Percentiles rank a stretch among this genome's conserved stretches.
Evolutionary conservation across 805 yeast species (phyloP).

Genomic region (Candida nonsorbophila): DNA sequence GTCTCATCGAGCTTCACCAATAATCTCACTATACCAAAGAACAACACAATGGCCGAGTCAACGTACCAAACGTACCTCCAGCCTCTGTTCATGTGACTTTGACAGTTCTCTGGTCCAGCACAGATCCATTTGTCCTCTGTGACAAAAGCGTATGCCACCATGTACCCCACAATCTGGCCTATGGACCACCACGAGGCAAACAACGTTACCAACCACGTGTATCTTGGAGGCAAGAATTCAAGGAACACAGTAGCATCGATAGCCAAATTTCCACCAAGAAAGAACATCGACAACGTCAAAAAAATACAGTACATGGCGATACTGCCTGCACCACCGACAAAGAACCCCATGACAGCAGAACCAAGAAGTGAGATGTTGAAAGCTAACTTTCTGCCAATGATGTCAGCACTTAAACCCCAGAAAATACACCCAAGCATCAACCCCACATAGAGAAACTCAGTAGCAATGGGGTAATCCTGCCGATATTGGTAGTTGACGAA

Average conservation of each 20-base stretch:
- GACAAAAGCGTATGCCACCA: slow-evolving; percentile 51
- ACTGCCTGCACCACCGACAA: slow-evolving; percentile 20
- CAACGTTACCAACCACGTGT: slow-evolving; percentile 19
- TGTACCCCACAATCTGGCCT: slow-evolving; percentile 49
- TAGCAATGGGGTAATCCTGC: slow-evolving; percentile 37
- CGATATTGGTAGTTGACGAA: slow-evolving; percentile 46
- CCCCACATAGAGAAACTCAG: slow-evolving; percentile 36
- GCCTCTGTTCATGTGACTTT: slow-evolving; percentile 45
- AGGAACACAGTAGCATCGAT: slow-evolving; percentile 22
- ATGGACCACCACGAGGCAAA: slow-evolving; percentile 58
- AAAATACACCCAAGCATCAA: slow-evolving; percentile 46
- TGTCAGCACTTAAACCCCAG: slow-evolving; percentile 54
- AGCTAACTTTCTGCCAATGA: slow-evolving; percentile 49
- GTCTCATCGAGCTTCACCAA: slow-evolving; percentile 40
- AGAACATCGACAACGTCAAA: slow-evolving; percentile 15
- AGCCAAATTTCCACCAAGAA: slow-evolving; percentile 24
- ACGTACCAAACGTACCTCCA: slow-evolving; percentile 56
- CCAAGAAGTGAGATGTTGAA: slow-evolving; percentile 29
- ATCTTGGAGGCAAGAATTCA: slow-evolving; percentile 21
- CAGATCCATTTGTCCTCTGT: slow-evolving; percentile 37
- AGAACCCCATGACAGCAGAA: slow-evolving; percentile 16
- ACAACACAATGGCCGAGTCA: slow-evolving; percentile 42
- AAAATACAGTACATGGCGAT: slow-evolving; percentile 21
- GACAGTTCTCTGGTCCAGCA: slow-evolving; percentile 31
- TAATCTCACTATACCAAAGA: slow-evolving; percentile 28